Base-by-base conservation (phyloP, 1,139 yeast genomes). In the Suhomyces wounanorum region DNA sequence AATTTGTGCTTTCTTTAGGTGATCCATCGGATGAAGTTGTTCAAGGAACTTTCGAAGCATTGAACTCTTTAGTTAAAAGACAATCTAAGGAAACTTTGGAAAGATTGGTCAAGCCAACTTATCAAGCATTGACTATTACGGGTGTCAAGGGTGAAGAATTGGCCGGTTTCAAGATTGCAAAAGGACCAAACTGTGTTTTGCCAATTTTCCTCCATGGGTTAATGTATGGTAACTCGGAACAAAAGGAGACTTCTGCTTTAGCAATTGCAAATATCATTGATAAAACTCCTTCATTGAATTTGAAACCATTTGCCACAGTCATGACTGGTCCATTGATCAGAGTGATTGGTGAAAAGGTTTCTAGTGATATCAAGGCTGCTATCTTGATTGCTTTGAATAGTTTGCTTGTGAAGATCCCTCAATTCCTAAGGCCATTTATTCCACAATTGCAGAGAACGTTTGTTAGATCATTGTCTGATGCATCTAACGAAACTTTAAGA, bases 401-500 rank as follows among this genome's bases (percentile, higher is more conserved):
- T 56, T 76, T 95, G 63, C 82, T 95, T 63, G 71, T 74, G 38
- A 89, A 90, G 75, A 88, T 94, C 60, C 97, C 99, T 4, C 90
- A 87, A 64, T 89, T 90, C 67, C 79, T 95, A 69, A 83, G 95
- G 65, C 99, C 99, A 11, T 95, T 95, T 68, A 84, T 94, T 69
- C 99, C 99, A 9, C 99, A 95, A 74, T 78, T 95, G 59, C 99
- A 95, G 72, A 83, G 99, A 68, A 95, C 99, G 1, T 95, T 94
- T 73, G 96, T 95, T 44, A 88, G 96, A 67, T 89, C 96, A 1
- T 77, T 95, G 56, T 81, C 90, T 45, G 99, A 94, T 70, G 78
- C 87, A 3, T 64, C 78, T 1, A 88, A 85, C 62, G 96, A 87
- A 52, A 72, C 81, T 8, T 77, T 94, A 62, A 81, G 98, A 61